Conservation (phyloP, 2,329 filamentous ascomycete species). For the Neurospora sp. region DNA sequence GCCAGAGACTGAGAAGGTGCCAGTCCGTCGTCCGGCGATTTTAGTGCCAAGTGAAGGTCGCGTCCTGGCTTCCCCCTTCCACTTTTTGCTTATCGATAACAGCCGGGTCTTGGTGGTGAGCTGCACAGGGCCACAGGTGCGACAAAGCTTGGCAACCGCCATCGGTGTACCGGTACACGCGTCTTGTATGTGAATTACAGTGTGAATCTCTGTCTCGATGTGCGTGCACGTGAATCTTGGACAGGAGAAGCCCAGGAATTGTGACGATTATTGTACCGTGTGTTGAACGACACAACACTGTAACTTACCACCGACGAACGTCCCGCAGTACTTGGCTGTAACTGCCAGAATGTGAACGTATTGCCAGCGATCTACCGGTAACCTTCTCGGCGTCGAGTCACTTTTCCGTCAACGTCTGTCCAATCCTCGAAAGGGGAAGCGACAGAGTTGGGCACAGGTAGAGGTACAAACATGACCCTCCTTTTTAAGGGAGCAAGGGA, state of each 20-base stretch:
- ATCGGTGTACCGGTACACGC: neutral
- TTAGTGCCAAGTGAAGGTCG: neutral
- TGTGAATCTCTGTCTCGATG: neutral
- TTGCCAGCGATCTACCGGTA: neutral
- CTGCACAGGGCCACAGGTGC: neutral
- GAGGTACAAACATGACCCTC: neutral
- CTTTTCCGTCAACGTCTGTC: neutral
- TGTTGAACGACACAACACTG: neutral
- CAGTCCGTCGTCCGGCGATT: neutral
- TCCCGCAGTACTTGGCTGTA: neutral
- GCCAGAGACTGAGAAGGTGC: neutral
- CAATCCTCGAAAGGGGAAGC: neutral
- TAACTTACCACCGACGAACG: neutral
- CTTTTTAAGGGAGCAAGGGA: neutral
- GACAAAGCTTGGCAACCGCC: neutral
- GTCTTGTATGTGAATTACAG: neutral
- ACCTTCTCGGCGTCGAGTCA: neutral
- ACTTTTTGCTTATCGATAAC: conserved; percentile 17
- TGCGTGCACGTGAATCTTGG: neutral
- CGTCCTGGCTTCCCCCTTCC: conserved; percentile 1
- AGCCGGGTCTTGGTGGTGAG: neutral
- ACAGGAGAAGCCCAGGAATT: neutral
- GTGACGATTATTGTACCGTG: neutral
- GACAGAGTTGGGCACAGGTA: neutral
- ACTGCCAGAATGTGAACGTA: neutral